Evolutionary conservation across 2,329 filamentous ascomycete species (phyloP).

Genomic region (Endoconidiophora polonica): DNA sequence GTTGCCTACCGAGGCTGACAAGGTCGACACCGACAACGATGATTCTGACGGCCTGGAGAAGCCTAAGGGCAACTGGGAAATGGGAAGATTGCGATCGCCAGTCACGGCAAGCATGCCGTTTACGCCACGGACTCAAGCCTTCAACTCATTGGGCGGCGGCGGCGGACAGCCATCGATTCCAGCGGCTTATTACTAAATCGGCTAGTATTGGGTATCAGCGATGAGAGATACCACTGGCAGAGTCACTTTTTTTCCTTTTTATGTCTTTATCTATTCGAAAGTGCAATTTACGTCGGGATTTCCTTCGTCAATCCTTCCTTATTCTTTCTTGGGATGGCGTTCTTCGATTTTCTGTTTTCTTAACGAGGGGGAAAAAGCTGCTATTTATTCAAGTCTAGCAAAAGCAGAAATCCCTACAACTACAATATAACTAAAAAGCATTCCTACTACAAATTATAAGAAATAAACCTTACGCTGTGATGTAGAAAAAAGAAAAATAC

Average conservation of each 20-base stretch:
- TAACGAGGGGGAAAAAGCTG: neutral
- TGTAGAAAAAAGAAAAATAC: too few species aligned
- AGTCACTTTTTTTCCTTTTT: slow-evolving; percentile 1
- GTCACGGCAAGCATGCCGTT: slow-evolving; percentile 26
- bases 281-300: neutral
- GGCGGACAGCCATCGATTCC: slow-evolving; percentile 8
- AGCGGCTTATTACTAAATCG: slow-evolving; percentile 28
- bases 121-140: slow-evolving; percentile 51
- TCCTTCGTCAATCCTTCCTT: neutral
- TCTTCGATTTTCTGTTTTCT: neutral
- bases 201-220: slow-evolving; percentile 20
- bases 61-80: slow-evolving; percentile 33
- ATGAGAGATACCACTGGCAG: neutral
- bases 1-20: slow-evolving; percentile 38
- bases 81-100: slow-evolving; percentile 30
- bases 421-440: too few species aligned
- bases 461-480: too few species aligned
- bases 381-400: too few species aligned
- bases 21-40: slow-evolving; percentile 27
- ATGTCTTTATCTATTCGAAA: neutral
- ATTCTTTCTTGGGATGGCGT: neutral
- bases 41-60: slow-evolving; percentile 21
- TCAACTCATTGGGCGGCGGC: slow-evolving; percentile 39
- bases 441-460: too few species aligned
- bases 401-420: too few species aligned